Evolutionary conservation across 169 alveolate genomes (phyloP), one percentile per base, ranked within the genome.

Genomic region (Eimeria sp.): DNA sequence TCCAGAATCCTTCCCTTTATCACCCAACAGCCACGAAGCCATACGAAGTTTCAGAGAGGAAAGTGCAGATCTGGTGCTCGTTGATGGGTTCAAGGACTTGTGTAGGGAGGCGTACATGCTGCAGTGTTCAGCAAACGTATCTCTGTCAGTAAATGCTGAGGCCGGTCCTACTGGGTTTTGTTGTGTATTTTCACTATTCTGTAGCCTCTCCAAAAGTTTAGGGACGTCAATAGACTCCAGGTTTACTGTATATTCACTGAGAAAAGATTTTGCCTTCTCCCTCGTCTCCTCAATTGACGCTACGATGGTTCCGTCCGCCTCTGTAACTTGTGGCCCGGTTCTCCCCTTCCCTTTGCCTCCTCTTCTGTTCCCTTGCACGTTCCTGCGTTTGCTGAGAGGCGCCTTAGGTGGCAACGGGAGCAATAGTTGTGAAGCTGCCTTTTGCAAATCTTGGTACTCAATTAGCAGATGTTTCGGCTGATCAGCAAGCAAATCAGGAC

Each of bases 381-480:
- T 67, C 34, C 22, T 87, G 43, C 45, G 20, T 54, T 63, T 58
- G 45, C 34, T 58, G 16, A 22, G 40, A 0, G 93, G 65, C 25
- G 34, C 93, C 82, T 49, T 87, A 4, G 93, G 93, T n/a, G 93
- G 93, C 82, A 87, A 57, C 54, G 93, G 82, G 5, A 87, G 82
- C 43, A 87, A 25, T 82, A 87, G n/a, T 6, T 70, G 27, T 27
- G 93, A 57, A 45, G 51, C 93, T 30, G 82, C 93, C 13, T 45
- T 34, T 45, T 61, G 93, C 65, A 87, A 30, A 30, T 87, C 93
- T 58, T 87, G 93, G 27, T 27, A 57, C 73, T 87, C 93, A 87
- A 87, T 63, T 7, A 87, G 47, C 47, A 87, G 82, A 61, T 87
- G 61, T 65, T 49, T 87, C 34, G 93, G 93, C 82, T 63, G 93